Conservation (phyloP, 768 basidiomycete species). For the Fibroporia radiculosa region DNA sequence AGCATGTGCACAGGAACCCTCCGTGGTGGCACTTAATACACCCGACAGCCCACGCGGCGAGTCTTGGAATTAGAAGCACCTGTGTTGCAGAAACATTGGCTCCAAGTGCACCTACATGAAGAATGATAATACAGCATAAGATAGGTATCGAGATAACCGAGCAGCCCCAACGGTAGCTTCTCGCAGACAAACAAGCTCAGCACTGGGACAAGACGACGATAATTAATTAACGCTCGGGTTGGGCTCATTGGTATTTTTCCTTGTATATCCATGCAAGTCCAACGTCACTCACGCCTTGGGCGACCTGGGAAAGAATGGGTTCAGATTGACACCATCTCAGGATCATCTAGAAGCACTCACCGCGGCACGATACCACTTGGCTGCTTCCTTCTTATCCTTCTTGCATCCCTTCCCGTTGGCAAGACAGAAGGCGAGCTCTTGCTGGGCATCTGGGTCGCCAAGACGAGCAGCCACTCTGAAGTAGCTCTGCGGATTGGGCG, state of each 20-base stretch:
- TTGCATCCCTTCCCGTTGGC: slow-evolving; percentile 86
- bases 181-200: not conserved
- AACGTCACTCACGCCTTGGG: slow-evolving; percentile 73
- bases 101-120: not conserved
- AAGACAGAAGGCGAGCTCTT: slow-evolving; percentile 77
- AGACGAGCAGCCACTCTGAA: slow-evolving; percentile 77
- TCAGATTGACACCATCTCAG: not conserved
- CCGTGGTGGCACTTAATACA: too few relatives aligned
- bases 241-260: slow-evolving; percentile 58
- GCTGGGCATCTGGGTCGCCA: slow-evolving; percentile 83
- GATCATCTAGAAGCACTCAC: slow-evolving; percentile 30
- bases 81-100: not conserved
- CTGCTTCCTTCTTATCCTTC: slow-evolving; percentile 80
- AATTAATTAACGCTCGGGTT: not conserved
- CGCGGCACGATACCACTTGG: slow-evolving; percentile 87
- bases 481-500: slow-evolving; percentile 48
- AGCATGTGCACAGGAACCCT: too few relatives aligned
- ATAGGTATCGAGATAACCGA: not conserved
- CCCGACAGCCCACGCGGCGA: too few relatives aligned
- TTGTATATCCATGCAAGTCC: slow-evolving; percentile 92
- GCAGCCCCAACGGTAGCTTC: not conserved
- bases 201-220: not conserved
- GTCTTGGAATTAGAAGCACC: too few relatives aligned
- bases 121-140: not conserved
- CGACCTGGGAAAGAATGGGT: slow-evolving; percentile 28